phyloP scores from a whole-genome alignment of 2,329 filamentous ascomycete species.

The Alternaria sp. region DNA sequence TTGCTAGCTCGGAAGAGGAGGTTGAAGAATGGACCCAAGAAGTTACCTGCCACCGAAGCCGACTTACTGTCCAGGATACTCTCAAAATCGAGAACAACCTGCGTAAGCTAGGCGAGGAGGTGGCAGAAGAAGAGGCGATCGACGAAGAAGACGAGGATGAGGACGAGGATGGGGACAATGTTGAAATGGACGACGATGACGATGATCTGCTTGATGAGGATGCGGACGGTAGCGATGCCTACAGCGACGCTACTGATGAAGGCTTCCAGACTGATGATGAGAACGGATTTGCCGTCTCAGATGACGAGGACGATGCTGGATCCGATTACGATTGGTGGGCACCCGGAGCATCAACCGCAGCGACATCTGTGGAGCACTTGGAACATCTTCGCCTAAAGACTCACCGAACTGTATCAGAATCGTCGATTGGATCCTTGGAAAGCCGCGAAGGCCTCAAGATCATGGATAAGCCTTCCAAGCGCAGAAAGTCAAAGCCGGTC shows the following conservation, averaged over 20 bases:
- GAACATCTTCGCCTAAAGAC: constrained; percentile 59
- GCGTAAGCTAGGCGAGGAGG: constrained; percentile 84
- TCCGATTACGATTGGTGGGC: constrained; percentile 74
- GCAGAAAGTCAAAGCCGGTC: constrained; percentile 58
- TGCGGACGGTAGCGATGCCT: constrained; percentile 53
- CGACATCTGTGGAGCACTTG: constrained; percentile 58
- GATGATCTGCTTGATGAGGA: constrained; percentile 59
- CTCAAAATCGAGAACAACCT: constrained; percentile 90
- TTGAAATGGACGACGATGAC: constrained; percentile 47
- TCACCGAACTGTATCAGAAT: constrained; percentile 60
- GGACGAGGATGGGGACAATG: constrained; percentile 56
- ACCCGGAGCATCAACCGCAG: constrained; percentile 59
- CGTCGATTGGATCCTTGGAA: constrained; percentile 62
- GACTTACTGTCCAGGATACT: constrained; percentile 88
- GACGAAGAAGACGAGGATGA: constrained; percentile 62
- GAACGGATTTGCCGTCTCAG: constrained; percentile 73
- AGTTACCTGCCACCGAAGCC: constrained; percentile 67
- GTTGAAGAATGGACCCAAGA: constrained; percentile 93
- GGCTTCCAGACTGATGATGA: constrained; percentile 86
- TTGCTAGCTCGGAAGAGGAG: constrained; percentile 83
- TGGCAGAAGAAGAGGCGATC: constrained; percentile 80
- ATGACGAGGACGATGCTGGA: constrained; percentile 70
- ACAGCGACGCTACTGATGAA: constrained; percentile 60
- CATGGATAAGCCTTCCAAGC: constrained; percentile 44
- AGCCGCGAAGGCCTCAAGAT: constrained; percentile 46